Base-by-base conservation (phyloP, 257 asterid species). In the Plectranthus barbatus region DNA sequence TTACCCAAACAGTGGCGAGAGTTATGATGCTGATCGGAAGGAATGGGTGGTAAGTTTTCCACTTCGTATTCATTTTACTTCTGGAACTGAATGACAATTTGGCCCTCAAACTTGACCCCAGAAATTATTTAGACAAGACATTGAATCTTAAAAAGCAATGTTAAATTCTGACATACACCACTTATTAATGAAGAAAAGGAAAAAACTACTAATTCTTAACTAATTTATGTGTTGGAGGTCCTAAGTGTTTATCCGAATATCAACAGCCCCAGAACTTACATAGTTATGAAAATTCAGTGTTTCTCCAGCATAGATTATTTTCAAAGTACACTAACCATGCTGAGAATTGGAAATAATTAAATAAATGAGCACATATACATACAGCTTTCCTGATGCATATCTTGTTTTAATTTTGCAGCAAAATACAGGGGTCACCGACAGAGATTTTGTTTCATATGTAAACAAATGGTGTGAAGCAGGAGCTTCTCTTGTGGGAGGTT, bases 1-100 rank as follows among this genome's bases (percentile, higher is more conserved):
- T 62, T 90, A 90, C 62, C 97, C 97, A 24, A 89, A 89, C 52
- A 89, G 97, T 20, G 97, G 97, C 8, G 97, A 89, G 78, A 82
- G 86, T 73, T 89, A 84, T 47, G 97, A 89, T 73, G 79, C 78
- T 51, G 83, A 77, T 53, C 71, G 31, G 51, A 89, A 86, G 78
- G 74, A 74, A 69, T 89, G 97, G 97, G 95, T 89, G 91, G 97
- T 86, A 63, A 81, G 94, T 72, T 64, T 42, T 52, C 41, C 53
- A 31, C 11, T 50, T 5, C 19, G 2, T 31, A 20, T 20, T 46
- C 57, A 34, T 46, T 57, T 24, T 60, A 37, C 20, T 55, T 49
- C 39, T 5, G 17, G 6, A 26, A 51, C 19, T 13, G 42, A 15
- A 15, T 9, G 14, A 40, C 5, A 4, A 23, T 23, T 23, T 23